Conservation (phyloP, 805 yeast genomes). For the Candida sakaeoensis region DNA sequence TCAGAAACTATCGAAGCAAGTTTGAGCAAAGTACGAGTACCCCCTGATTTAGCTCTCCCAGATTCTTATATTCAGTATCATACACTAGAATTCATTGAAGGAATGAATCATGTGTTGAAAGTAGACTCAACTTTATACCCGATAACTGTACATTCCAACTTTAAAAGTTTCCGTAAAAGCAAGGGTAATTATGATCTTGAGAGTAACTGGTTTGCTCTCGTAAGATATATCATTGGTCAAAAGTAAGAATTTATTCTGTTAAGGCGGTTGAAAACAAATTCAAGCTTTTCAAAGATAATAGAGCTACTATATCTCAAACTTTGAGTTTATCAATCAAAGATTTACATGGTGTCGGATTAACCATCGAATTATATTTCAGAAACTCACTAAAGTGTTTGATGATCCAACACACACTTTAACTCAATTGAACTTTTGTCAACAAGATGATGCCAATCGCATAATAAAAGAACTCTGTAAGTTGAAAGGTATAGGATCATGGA, state of each 20-base stretch:
- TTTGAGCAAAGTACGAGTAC: slow-evolving; percentile 12
- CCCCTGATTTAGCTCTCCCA: slow-evolving; percentile 22
- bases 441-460: slow-evolving; percentile 43
- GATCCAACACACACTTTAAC: slow-evolving; percentile 31
- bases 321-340: slow-evolving; percentile 38
- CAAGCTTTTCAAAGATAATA: slow-evolving; percentile 24
- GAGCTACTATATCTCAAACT: slow-evolving; percentile 53
- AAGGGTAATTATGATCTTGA: slow-evolving; percentile 15
- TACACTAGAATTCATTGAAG: slow-evolving; percentile 30
- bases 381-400: slow-evolving; percentile 51
- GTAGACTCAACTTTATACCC: slow-evolving; percentile 34
- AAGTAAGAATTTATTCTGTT: slow-evolving; percentile 82
- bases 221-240: slow-evolving; percentile 54
- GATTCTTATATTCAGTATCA: slow-evolving; percentile 25
- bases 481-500: slow-evolving; percentile 82
- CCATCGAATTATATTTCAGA: slow-evolving; percentile 58
- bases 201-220: slow-evolving; percentile 34
- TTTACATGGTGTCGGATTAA: slow-evolving; percentile 64
- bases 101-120: slow-evolving; percentile 24
- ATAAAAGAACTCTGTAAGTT: slow-evolving; percentile 46
- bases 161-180: slow-evolving; percentile 17
- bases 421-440: slow-evolving; percentile 32
- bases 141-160: slow-evolving; percentile 25
- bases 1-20: slow-evolving; percentile 13
- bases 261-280: slow-evolving; percentile 53